These are phyloP conservation scores for Akanthomyces muscarius DNA, from an alignment of 2,329 filamentous ascomycete species.

Conservation along the genomic window DNA sequence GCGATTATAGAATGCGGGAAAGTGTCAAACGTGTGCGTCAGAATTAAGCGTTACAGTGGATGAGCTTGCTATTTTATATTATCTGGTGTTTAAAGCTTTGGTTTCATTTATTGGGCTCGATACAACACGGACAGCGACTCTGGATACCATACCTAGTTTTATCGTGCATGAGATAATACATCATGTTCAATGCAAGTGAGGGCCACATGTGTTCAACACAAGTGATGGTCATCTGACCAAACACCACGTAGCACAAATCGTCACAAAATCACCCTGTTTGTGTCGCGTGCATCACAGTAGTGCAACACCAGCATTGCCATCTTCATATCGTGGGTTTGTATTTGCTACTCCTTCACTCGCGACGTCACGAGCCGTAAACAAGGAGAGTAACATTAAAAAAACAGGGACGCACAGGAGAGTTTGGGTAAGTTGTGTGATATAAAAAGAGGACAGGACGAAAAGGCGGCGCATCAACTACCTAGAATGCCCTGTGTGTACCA, in stretches of 20 bases:
- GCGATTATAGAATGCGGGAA: neutral
- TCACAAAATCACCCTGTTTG: neutral
- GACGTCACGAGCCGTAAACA: too few species aligned
- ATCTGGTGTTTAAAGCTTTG: neutral
- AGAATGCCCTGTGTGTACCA: neutral
- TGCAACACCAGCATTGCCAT: too few species aligned
- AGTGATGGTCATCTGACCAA: neutral
- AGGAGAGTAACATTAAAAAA: too few species aligned
- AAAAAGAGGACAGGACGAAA: slow-evolving; percentile 2
- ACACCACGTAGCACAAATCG: too few species aligned
- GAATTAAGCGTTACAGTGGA: neutral
- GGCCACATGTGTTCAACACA: neutral
- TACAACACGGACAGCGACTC: neutral
- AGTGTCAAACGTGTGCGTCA: neutral
- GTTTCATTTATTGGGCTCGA: neutral
- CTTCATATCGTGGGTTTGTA: too few species aligned
- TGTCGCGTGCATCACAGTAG: neutral
- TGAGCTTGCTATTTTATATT: neutral
- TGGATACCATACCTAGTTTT: neutral
- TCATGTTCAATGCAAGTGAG: neutral
- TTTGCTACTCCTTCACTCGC: too few species aligned
- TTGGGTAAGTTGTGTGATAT: neutral
- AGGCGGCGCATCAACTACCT: neutral
- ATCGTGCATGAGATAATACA: neutral
- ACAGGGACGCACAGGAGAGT: neutral